These are phyloP conservation scores for Parastagonospora avenae DNA, from an alignment of 2,329 filamentous ascomycete genomes.

Conservation along the genomic window DNA sequence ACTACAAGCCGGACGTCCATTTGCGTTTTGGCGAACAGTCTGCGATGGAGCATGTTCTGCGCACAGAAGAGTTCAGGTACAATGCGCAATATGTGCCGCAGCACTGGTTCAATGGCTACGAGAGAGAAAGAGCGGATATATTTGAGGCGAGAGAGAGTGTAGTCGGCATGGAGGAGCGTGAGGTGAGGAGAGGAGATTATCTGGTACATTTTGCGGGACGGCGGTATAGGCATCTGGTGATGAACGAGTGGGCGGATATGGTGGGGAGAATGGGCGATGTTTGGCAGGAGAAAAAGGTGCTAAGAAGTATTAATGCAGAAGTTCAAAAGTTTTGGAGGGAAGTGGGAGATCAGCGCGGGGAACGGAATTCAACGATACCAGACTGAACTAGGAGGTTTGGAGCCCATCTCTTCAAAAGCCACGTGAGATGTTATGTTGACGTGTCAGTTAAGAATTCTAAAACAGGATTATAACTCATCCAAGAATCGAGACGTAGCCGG, in stretches of 20 bases:
- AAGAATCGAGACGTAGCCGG: too few relatives aligned
- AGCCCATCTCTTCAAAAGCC: too few relatives aligned
- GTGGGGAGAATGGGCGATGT: constrained; percentile 9
- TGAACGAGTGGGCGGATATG: constrained; percentile 42
- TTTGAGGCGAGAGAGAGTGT: constrained; percentile 33
- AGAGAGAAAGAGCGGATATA: constrained; percentile 31
- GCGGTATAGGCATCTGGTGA: constrained; percentile 37
- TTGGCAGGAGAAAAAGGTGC: constrained; percentile 12
- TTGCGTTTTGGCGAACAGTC: constrained; percentile 49
- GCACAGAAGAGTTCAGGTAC: constrained; percentile 38
- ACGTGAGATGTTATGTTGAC: too few relatives aligned
- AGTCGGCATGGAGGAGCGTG: constrained; percentile 42
- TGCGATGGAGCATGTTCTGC: constrained; percentile 48
- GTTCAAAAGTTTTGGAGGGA: constrained; percentile 3
- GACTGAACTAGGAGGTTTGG: too few relatives aligned
- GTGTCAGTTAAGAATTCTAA: too few relatives aligned
- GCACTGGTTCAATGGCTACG: constrained; percentile 53
- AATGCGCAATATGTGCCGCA: constrained; percentile 47
- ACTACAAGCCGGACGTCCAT: constrained; percentile 44
- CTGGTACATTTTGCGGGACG: constrained; percentile 53
- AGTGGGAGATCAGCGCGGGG: constrained; percentile 2
- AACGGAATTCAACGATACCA: too few relatives aligned
- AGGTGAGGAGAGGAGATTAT: constrained; percentile 49
- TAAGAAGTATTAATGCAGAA: background rate
- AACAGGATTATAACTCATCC: too few relatives aligned